Base-by-base conservation (phyloP, 495 filamentous ascomycete species). In the Terfezia boudieri region DNA sequence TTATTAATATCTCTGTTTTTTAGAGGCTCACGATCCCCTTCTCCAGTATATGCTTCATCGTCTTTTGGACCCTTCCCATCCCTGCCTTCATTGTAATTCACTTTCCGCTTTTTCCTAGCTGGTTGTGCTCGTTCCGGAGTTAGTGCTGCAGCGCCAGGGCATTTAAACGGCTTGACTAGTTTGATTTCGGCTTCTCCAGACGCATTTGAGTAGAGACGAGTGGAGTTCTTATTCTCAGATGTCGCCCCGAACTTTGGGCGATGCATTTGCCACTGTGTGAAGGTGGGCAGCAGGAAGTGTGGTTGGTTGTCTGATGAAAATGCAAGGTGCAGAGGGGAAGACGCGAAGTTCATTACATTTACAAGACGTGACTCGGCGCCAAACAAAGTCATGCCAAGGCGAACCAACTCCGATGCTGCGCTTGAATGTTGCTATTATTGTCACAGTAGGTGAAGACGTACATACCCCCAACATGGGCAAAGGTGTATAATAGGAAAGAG, bases 41-140 rank as follows among this genome's bases (percentile, higher is more conserved):
- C 86, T 60, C 90, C 93, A 49, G 84, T 84, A 67, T 85, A 94
- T 43, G 83, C 76, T 60, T 84, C 87, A 61, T 92, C 86, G 17
- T 70, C 74, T 32, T 77, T 74, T 57, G 84, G 82, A 12, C 73
- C 75, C 36, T 71, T 46, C 41, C 41, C 72, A 37, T 77, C 84
- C 66, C 88, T 89, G 17, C 85, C 84, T 49, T 80, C 84, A 38
- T 76, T 76, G 69, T 99, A 99, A 61, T 85, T 85, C 51, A 99
- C 76, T 71, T 85, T 96, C 54, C 86, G 75, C 59, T 80, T 73
- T 67, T 99, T 99, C 38, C 90, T 75, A 12, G 80, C 71, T 2
- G 92, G 92, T 43, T 92, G 83, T 9, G 84, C 83, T 1, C 82
- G 83, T n/a, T 74, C 69, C 36, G 84, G 76, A 26, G 74, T 78